Evolutionary conservation across 176 grass and related monocot genomes (phyloP).

Genomic region (Poa pratensis): DNA sequence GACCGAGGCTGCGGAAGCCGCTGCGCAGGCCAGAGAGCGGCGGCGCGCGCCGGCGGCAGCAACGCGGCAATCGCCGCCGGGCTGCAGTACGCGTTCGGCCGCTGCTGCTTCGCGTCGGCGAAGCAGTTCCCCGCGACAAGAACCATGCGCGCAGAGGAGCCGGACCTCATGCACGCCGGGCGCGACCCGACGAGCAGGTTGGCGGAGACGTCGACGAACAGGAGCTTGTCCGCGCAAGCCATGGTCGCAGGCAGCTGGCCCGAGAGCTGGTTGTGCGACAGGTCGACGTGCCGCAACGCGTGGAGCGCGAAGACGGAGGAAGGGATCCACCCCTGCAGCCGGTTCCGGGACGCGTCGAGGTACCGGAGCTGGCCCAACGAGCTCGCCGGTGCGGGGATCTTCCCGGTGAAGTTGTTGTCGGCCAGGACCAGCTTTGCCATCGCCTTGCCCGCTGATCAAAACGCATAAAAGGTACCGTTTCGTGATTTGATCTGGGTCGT

Average conservation of each 20-base stretch:
- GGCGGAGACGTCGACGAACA: conserved; percentile 73
- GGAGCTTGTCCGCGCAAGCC: conserved; percentile 52
- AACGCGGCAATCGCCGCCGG: conserved; percentile 70
- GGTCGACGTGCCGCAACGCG: conserved; percentile 61
- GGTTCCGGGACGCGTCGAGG: conserved; percentile 72
- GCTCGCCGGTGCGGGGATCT: conserved; percentile 46
- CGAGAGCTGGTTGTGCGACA: conserved; percentile 65
- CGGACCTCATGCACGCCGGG: conserved; percentile 69
- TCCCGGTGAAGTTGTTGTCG: conserved; percentile 61
- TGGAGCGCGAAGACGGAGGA: conserved; percentile 72
- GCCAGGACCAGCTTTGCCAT: conserved; percentile 46
- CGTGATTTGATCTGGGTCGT: no score
- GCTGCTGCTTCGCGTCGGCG: conserved; percentile 56
- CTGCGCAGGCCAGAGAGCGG: no score
- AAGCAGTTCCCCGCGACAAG: conserved; percentile 80
- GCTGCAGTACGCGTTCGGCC: conserved; percentile 65
- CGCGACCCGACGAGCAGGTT: conserved; percentile 65
- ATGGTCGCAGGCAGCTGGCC: conserved; percentile 61
- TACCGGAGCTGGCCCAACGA: conserved; percentile 56
- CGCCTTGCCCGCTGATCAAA: conserved; percentile 33
- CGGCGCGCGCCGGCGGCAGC: conserved; percentile 63
- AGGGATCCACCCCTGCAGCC: conserved; percentile 64
- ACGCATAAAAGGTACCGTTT: no score
- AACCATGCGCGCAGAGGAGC: conserved; percentile 55
- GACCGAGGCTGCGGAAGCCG: no score